These are phyloP conservation scores for Cladosporium halotolerans DNA, from an alignment of 2,329 filamentous ascomycete species.

Conservation along the genomic window DNA sequence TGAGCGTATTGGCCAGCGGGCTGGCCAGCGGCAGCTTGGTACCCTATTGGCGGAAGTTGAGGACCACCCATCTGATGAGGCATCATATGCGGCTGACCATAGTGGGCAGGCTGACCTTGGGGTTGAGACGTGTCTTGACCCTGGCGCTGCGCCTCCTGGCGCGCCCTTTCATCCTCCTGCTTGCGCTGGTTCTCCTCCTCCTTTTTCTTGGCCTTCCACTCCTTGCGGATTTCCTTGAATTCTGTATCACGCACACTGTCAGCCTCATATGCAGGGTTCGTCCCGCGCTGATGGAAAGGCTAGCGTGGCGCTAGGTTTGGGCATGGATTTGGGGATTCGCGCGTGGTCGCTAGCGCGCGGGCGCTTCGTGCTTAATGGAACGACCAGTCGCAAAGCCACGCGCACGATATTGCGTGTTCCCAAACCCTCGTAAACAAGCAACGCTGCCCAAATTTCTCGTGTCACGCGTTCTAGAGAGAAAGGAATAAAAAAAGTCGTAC, in stretches of 20 bases:
- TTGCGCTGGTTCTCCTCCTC: constrained; percentile 89
- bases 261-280: constrained; percentile 28
- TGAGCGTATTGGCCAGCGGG: constrained; percentile 41
- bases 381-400: constrained; percentile 19
- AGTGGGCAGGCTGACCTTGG: constrained; percentile 45
- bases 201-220: constrained; percentile 99
- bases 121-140: constrained; percentile 46
- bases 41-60: constrained; percentile 47
- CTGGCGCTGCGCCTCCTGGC: constrained; percentile 55
- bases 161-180: constrained; percentile 76
- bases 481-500: constrained; percentile 50
- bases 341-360: constrained; percentile 25
- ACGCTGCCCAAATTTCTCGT: neutral
- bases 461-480: neutral
- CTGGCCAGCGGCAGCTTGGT: constrained; percentile 41
- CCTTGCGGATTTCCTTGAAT: constrained; percentile 98
- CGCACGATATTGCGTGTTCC: neutral
- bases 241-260: constrained; percentile 52
- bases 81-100: constrained; percentile 38
- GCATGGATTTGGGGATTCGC: constrained; percentile 18
- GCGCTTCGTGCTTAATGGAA: constrained; percentile 22
- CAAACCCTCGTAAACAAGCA: neutral
- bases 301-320: constrained; percentile 27
- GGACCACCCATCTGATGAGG: constrained; percentile 41
- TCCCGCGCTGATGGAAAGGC: constrained; percentile 19